These are phyloP conservation scores for Saccharomycopsis vini DNA, from an alignment of 805 yeast species.

Conservation along the genomic window DNA sequence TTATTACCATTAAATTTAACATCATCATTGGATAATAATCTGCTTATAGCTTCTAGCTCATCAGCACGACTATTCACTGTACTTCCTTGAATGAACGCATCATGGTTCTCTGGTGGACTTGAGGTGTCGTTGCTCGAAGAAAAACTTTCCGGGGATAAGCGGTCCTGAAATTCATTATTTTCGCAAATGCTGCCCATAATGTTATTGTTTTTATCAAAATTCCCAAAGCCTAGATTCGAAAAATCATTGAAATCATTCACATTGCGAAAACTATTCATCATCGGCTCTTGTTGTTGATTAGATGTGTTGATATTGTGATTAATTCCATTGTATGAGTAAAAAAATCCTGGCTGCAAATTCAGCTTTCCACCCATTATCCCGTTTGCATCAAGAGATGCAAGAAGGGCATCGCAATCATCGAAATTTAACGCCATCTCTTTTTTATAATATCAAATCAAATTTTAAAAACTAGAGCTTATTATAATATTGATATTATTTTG, in stretches of 20 bases:
- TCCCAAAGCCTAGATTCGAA: background rate
- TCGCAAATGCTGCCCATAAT: background rate
- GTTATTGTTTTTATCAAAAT: background rate
- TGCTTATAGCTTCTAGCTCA: constrained; percentile 2
- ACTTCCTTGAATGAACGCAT: no score
- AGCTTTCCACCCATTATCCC: no score
- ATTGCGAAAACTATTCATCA: background rate
- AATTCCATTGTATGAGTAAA: constrained; percentile 1
- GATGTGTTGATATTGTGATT: constrained; percentile 8
- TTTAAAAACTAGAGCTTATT: no score
- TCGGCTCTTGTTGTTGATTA: constrained; percentile 1
- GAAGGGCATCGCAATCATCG: constrained; percentile 27
- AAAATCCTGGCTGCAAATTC: constrained; percentile 10
- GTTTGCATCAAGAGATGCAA: constrained; percentile 25
- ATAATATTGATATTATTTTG: no score
- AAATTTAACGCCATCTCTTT: constrained; percentile 25
- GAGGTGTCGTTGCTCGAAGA: constrained; percentile 3
- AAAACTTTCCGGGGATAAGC: constrained; percentile 6
- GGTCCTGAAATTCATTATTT: background rate
- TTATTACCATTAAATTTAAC: background rate
- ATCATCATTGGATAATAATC: background rate
- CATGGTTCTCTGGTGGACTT: background rate
- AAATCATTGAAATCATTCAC: background rate
- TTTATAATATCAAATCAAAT: no score
- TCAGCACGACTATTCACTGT: background rate